A percentile compares a stretch with the other conserved stretches of the same genome.
phyloP scores from a whole-genome alignment of 2,329 filamentous ascomycete genomes.

The Bisporella sp. region DNA sequence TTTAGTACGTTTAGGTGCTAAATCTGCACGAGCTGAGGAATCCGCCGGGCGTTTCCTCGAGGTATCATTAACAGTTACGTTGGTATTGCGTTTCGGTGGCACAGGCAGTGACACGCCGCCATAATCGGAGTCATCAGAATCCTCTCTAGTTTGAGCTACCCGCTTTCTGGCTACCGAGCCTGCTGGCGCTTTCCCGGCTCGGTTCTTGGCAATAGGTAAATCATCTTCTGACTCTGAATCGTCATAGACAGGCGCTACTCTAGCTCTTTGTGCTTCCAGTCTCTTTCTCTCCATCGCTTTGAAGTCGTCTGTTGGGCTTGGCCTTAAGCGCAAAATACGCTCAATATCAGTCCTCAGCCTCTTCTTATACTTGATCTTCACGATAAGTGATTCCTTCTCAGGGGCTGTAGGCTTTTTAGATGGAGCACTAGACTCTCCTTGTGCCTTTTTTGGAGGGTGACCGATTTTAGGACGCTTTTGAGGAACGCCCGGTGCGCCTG shows the following conservation, averaged over 20 bases:
- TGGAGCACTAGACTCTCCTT: slow-evolving; percentile 13
- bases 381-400: slow-evolving; percentile 14
- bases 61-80: neutral
- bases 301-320: neutral
- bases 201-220: slow-evolving; percentile 27
- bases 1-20: slow-evolving; percentile 30
- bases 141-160: neutral
- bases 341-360: slow-evolving; percentile 17
- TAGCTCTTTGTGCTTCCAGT: neutral
- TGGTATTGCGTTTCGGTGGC: neutral
- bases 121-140: neutral
- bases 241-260: neutral
- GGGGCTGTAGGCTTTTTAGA: slow-evolving; percentile 8
- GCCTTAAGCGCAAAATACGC: slow-evolving; percentile 12
- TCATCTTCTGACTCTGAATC: slow-evolving; percentile 20
- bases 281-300: neutral
- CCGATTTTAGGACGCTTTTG: slow-evolving; percentile 25
- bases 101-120: neutral
- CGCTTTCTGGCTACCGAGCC: slow-evolving; percentile 7
- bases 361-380: slow-evolving; percentile 26
- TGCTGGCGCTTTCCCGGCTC: slow-evolving; percentile 13
- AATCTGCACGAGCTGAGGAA: slow-evolving; percentile 18
- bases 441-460: slow-evolving; percentile 22
- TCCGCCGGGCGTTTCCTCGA: slow-evolving; percentile 21
- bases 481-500: slow-evolving; percentile 26